Base-by-base conservation (phyloP, 306 rosid species). In the Astragalus membranaceus region DNA sequence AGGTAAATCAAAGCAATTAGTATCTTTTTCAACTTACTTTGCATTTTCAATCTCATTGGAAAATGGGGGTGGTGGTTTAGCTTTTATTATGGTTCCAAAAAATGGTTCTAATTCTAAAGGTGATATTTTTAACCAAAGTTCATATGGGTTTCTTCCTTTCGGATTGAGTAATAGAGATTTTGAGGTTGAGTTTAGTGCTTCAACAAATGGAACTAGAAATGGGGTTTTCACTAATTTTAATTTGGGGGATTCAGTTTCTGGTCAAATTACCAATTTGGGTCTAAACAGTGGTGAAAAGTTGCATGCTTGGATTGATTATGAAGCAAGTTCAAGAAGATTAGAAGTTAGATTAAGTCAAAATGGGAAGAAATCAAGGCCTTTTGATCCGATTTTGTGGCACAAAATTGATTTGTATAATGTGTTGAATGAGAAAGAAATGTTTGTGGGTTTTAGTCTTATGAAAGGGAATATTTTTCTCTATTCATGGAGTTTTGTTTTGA, bases 251-350 rank as follows among this genome's bases (percentile, higher is more conserved):
- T 64, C 70, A 64, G 74, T 76, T 29, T 48, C 70, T 3, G 81
- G 79, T 41, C 69, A 58, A 78, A 77, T 37, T 71, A 78, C 75
- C 47, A 81, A 76, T 35, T 74, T 77, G 85, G 83, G 10, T 56
- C 54, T 58, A 6, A 72, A 32, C 60, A 84, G 36, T 67, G 87
- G 79, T 43, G 76, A 76, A 70, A 83, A 75, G 59, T 54, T 86
- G 53, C 81, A 74, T 69, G 87, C 86, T 61, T 94, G 98, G 98
- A 82, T 94, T 79, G 97, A 94, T 78, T 94, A 94, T 69, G 87
- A 81, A 78, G 97, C 87, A 2, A 86, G 88, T 81, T 88, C 88
- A 5, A 75, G 70, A 59, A 65, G 87, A 4, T 69, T 94, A 20
- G 96, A 94, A 79, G 90, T 88, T 0, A 87, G 98, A 44, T 74